Base-by-base conservation (phyloP, 192 early-diverging fungal genomes). In the Phycomyces nitens region DNA sequence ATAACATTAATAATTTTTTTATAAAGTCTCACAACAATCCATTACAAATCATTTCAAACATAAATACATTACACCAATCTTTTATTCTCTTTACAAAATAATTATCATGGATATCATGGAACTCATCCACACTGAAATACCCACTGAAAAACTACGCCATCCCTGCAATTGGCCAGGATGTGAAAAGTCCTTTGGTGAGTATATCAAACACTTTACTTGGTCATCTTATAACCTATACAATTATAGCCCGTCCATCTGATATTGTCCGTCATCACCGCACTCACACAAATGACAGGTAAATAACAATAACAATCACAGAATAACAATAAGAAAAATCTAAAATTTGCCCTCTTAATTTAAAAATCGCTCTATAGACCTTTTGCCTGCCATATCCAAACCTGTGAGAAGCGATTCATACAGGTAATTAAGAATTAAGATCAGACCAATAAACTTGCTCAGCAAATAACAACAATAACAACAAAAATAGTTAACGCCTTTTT, bases 331-430 rank as follows among this genome's bases (percentile, higher is more conserved):
- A 56, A 50, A 23, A 21, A 21, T 40, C n/a, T n/a, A n/a, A n/a
- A n/a, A n/a, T n/a, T n/a, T n/a, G n/a, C n/a, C n/a, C n/a, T n/a
- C n/a, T n/a, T n/a, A n/a, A n/a, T n/a, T n/a, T n/a, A n/a, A n/a
- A n/a, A n/a, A n/a, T n/a, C n/a, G n/a, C n/a, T n/a, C n/a, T n/a
- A n/a, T 66, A 82, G 85, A 70, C 89, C 91, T 1, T 92, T 87
- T 71, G 68, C 72, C 26, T 92, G 91, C 67, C 57, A 41, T 24
- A 81, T 83, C 59, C 67, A 70, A 38, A 79, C 77, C 44, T 93
- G 92, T 68, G 85, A 80, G 56, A 93, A 93, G 78, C 81, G 87
- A 51, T 93, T 93, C 57, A 91, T 93, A 71, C 89, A 79, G 69
- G 76, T 77, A 60, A n/a, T n/a, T n/a, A n/a, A n/a, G n/a, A n/a